Evolutionary conservation across 179 eudicot species (phyloP), one percentile per base, ranked within the genome.

Genomic region (Beta corolliflora): DNA sequence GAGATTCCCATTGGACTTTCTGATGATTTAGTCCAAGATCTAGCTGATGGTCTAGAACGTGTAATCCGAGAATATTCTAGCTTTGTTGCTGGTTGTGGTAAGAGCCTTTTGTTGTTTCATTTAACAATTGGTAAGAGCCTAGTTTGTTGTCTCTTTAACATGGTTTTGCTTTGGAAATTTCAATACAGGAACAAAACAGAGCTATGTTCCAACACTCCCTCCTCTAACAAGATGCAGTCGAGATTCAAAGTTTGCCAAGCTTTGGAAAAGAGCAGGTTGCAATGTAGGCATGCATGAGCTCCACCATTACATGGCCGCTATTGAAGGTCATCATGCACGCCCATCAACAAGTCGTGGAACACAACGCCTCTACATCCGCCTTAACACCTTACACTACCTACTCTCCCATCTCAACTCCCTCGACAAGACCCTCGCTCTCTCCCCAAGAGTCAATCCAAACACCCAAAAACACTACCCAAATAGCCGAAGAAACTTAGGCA

Each of bases 261-360:
- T 96, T 8, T 96, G 97, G 96, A 89, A 85, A 85, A 89, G 80
- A 75, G 93, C 97, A 0, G 89, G 88, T 31, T 89, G 97, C 81
- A 90, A 84, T 21, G 88, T 87, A 3, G 90, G 89, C 55, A 71
- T 76, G 23, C 87, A 87, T 1, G 90, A 87, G 29, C 65, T 85
- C 21, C 86, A 87, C 45, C 84, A 81, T 9, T 77, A 65, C 54
- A 80, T 82, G 75, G 80, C 85, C 2, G 82, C 83, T 1, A 78
- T 84, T 4, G 94, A 91, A 77, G 89, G 82, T 7, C 89, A 86
- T 65, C 85, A 94, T 56, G 86, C 92, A 9, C 93, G 93, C 5
- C 98, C 97, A 44, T 91, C 99, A 46, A 95, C 99, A 0, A 94
- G 99, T 71, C 90, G 99, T 5, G 99, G 99, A 7, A 95, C 99